Percentiles rank a stretch among this genome's conserved stretches.
These are phyloP conservation scores for Protea cynaroides DNA, from an alignment of 164 flowering plant genomes.

Conservation along the genomic window DNA sequence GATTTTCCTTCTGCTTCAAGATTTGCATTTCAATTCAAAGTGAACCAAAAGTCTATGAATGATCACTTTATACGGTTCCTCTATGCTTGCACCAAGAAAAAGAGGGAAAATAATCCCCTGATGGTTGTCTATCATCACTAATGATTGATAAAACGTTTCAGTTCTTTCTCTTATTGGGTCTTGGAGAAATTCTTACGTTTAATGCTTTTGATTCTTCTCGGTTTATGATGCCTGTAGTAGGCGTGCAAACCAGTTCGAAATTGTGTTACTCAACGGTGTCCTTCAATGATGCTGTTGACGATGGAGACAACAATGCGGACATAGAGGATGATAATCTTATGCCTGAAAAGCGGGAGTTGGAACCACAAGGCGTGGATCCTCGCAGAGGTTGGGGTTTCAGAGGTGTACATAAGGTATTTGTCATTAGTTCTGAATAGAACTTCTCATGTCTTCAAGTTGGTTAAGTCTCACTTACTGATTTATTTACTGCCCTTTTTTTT, in stretches of 20 bases:
- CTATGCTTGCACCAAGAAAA: too few species aligned
- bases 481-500: neutral
- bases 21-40: neutral
- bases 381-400: constrained; percentile 80
- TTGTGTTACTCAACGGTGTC: constrained; percentile 41
- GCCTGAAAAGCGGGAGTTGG: constrained; percentile 39
- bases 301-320: constrained; percentile 20
- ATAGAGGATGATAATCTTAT: constrained; percentile 38
- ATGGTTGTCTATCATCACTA: neutral
- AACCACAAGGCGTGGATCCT: constrained; percentile 85
- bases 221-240: constrained; percentile 7
- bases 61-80: too few species aligned
- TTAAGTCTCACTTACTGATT: too few species aligned
- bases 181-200: neutral
- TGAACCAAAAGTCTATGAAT: neutral
- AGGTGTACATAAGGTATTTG: constrained; percentile 92
- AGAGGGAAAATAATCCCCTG: too few species aligned
- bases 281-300: constrained; percentile 16
- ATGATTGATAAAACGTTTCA: neutral
- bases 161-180: neutral
- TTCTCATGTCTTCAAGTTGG: too few species aligned
- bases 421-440: constrained; percentile 6
- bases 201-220: neutral
- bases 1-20: neutral
- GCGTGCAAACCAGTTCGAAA: constrained; percentile 37